Percentiles rank a stretch among this genome's conserved stretches.
These are phyloP conservation scores for Ramichloridium luteum DNA, from an alignment of 2,329 filamentous ascomycete species.

Conservation along the genomic window DNA sequence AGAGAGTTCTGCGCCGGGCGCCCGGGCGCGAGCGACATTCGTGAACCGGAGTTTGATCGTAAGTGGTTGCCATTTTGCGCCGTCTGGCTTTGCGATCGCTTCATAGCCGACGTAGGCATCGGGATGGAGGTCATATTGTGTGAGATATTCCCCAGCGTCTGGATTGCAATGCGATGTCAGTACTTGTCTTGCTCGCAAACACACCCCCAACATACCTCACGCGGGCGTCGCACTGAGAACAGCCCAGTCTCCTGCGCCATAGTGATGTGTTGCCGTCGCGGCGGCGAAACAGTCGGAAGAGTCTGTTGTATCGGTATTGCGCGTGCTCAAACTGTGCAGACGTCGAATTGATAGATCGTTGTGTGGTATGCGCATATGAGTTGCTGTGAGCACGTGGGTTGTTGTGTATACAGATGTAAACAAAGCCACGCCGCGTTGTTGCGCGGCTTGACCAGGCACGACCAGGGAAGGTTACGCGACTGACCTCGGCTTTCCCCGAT, in stretches of 20 bases:
- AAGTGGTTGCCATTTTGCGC: conserved; percentile 59
- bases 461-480: too few relatives aligned
- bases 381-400: not conserved
- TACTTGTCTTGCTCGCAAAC: conserved; percentile 5
- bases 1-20: conserved; percentile 81
- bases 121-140: conserved; percentile 69
- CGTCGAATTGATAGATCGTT: too few relatives aligned
- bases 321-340: too few relatives aligned
- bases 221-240: conserved; percentile 82
- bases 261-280: too few relatives aligned
- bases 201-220: conserved; percentile 55
- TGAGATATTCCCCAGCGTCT: conserved; percentile 80
- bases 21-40: conserved; percentile 72
- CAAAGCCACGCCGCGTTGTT: conserved; percentile 8
- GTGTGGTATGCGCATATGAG: not conserved
- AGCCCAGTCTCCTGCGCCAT: conserved; percentile 83
- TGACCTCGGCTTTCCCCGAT: too few relatives aligned
- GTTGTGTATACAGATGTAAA: conserved; percentile 9
- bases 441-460: too few relatives aligned
- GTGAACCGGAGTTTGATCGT: conserved; percentile 70
- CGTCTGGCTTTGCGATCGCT: conserved; percentile 63
- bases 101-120: conserved; percentile 84
- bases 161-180: conserved; percentile 9
- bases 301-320: too few relatives aligned
- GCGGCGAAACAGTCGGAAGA: not conserved